Percentiles rank a stretch among this genome's conserved stretches.
Conservation (phyloP, 192 early-diverging fungal genomes). For the Coemansia sp. region DNA sequence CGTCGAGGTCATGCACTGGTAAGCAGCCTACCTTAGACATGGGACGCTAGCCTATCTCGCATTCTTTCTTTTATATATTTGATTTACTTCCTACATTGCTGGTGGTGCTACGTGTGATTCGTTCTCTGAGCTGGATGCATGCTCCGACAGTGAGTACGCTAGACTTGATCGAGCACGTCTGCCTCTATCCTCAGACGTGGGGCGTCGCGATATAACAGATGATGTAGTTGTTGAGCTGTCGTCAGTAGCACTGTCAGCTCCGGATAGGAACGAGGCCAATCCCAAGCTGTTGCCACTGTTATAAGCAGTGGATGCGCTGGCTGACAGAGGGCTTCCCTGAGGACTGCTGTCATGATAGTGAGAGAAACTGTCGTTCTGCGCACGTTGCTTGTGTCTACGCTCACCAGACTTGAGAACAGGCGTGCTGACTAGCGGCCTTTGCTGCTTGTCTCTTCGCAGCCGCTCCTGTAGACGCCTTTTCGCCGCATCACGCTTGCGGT, state of each 20-base stretch:
- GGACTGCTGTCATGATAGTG: background rate
- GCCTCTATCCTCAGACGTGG: background rate
- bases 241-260: conserved; percentile 51
- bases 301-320: background rate
- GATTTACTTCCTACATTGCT: background rate
- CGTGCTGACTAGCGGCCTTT: conserved; percentile 26
- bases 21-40: background rate
- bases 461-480: conserved; percentile 54
- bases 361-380: background rate
- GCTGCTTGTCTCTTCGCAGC: conserved; percentile 30
- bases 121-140: conserved; percentile 42
- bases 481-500: conserved; percentile 51
- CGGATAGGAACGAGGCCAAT: conserved; percentile 15
- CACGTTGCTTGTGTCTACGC: conserved; percentile 29
- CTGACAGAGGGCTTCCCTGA: background rate
- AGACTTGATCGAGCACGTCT: conserved; percentile 33
- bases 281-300: conserved; percentile 1
- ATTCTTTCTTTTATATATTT: background rate
- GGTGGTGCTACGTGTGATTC: conserved; percentile 11
- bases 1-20: conserved; percentile 57
- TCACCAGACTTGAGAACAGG: conserved; percentile 32
- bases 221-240: conserved; percentile 52
- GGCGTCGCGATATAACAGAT: conserved; percentile 27
- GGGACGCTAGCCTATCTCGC: background rate
- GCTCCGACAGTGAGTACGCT: conserved; percentile 40